Base-by-base conservation (phyloP, 768 basidiomycete species). In the Lepiota venenata region DNA sequence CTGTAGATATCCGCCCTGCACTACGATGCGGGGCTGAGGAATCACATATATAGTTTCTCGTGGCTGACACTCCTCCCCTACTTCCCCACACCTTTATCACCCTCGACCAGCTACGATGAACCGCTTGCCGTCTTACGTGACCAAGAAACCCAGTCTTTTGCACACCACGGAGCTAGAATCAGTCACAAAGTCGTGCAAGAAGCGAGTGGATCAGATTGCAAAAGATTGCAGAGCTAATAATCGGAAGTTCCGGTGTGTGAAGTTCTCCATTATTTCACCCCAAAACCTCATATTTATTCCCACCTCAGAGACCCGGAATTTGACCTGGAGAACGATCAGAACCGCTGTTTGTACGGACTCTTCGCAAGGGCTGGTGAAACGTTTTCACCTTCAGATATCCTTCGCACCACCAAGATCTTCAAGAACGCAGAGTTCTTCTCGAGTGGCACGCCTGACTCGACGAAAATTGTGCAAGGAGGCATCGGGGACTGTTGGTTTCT, bases 401-500 rank as follows among this genome's bases (percentile, higher is more conserved):
- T 66, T 43, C 72, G 80, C 4, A 75, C 80, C n/a, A 72, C 77
- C 0, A 73, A 82, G 49, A 76, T 82, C 14, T 81, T 79, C 57
- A 70, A 78, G 6, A 70, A 78, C 1, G 79, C 80, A 0, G 61
- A 69, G 16, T 81, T 81, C 61, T 79, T 76, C 62, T 59, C 74
- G 29, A 71, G 73, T 56, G 78, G 75, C 5, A 68, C 73, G 4
- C 62, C 64, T 47, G 51, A 56, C 15, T 69, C 74, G 1, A 73
- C 67, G 41, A 79, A 82, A 60, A 74, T 82, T 37, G 66, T 74
- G 1, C 81, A 82, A 66, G 81, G 81, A 11, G 54, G 49, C 2
- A 55, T 80, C 15, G 78, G 76, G 0, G 73, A 82, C 52, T 83
- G 81, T 55, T 82, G 80, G 79, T 80, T 83, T 58, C 58, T 82